These are phyloP conservation scores for Ceratonia siliqua DNA, from an alignment of 306 rosid genomes.

Conservation along the genomic window DNA sequence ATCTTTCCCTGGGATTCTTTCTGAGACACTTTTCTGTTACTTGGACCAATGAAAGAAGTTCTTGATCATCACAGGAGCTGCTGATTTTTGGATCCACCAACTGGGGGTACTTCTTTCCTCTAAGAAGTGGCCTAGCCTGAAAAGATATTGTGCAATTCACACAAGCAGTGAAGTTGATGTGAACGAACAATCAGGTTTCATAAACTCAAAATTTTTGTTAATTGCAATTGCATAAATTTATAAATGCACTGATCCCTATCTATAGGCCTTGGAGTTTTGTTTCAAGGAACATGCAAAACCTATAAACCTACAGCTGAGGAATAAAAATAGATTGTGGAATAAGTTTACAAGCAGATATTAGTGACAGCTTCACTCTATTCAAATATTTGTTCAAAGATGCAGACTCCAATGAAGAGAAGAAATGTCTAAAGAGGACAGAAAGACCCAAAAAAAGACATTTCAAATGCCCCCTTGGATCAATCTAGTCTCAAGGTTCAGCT, in stretches of 20 bases:
- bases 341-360: neutral
- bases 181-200: neutral
- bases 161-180: conserved; percentile 6
- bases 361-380: neutral
- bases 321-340: neutral
- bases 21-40: conserved; percentile 40
- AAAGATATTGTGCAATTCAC: conserved; percentile 15
- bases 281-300: neutral
- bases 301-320: neutral
- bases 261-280: neutral
- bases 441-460: neutral
- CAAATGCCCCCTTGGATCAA: neutral
- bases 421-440: neutral
- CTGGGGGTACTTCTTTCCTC: conserved; percentile 30
- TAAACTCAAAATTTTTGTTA: neutral
- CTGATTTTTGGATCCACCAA: conserved; percentile 43
- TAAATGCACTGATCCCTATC: neutral
- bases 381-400: neutral
- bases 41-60: conserved; percentile 40
- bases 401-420: neutral
- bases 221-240: neutral
- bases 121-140: conserved; percentile 47
- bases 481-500: neutral
- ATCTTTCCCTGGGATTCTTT: conserved; percentile 45
- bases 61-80: conserved; percentile 39